phyloP scores from a whole-genome alignment of 805 yeast genomes.

The Maudiozyma turicensis region DNA sequence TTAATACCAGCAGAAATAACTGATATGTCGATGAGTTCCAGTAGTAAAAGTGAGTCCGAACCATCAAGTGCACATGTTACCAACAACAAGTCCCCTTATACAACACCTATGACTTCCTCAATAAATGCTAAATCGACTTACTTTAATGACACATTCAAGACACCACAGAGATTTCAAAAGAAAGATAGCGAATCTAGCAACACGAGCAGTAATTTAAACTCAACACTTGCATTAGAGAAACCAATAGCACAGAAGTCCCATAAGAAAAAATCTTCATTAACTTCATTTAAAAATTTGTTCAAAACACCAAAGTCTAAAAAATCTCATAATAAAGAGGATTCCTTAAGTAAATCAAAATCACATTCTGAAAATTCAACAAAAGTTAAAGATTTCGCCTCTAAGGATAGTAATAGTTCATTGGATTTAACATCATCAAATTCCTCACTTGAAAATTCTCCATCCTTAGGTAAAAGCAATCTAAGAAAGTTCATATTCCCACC shows the following conservation, averaged over 20 bases:
- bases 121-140: background rate
- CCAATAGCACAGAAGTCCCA: conserved; percentile 10
- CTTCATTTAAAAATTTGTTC: conserved; percentile 25
- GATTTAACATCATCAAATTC: background rate
- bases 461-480: conserved; percentile 1
- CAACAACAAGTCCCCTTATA: background rate
- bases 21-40: background rate
- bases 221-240: background rate
- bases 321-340: background rate
- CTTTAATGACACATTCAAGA: background rate
- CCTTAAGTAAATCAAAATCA: background rate
- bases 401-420: background rate
- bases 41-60: background rate
- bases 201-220: conserved; percentile 4
- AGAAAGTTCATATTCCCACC: conserved; percentile 12
- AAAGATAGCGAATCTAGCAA: background rate
- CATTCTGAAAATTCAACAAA: background rate
- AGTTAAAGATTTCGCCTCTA: background rate
- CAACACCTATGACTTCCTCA: background rate
- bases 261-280: conserved; percentile 23
- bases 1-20: background rate
- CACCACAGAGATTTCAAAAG: background rate
- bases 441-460: conserved; percentile 4
- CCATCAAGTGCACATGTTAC: background rate
- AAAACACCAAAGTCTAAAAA: conserved; percentile 21